phyloP scores from a whole-genome alignment of 1,284 basidiomycete species.

The Puccinia novopanici region DNA sequence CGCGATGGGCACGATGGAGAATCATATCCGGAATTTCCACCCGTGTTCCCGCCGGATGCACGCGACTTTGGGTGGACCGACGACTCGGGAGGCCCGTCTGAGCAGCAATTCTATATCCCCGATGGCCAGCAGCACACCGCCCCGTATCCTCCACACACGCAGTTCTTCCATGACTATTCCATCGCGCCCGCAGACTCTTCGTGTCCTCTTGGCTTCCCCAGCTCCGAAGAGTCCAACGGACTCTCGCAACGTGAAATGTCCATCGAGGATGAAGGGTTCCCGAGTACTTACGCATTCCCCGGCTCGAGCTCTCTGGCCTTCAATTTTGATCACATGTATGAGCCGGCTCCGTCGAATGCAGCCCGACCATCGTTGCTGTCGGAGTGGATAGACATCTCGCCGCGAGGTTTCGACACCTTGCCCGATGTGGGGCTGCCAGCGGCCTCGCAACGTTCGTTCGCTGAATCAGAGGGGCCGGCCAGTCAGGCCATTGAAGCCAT shows the following conservation, averaged over 20 bases:
- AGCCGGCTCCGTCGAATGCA: conserved; percentile 4
- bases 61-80: neutral
- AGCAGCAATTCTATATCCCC: neutral
- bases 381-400: neutral
- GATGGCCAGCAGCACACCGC: neutral
- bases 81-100: neutral
- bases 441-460: neutral
- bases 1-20: neutral
- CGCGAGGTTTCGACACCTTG: neutral
- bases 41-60: neutral
- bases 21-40: neutral
- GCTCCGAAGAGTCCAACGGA: neutral
- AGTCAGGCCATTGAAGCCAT: neutral
- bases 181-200: neutral
- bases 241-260: neutral
- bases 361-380: neutral
- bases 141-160: too few species aligned
- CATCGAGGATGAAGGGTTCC: neutral
- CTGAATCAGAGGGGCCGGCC: neutral
- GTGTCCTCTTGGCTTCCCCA: neutral
- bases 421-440: neutral
- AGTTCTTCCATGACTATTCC: neutral
- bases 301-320: neutral
- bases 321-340: neutral
- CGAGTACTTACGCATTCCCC: neutral